Base-by-base conservation (phyloP, 176 grass and related monocot genomes). In the Avena insularis region DNA sequence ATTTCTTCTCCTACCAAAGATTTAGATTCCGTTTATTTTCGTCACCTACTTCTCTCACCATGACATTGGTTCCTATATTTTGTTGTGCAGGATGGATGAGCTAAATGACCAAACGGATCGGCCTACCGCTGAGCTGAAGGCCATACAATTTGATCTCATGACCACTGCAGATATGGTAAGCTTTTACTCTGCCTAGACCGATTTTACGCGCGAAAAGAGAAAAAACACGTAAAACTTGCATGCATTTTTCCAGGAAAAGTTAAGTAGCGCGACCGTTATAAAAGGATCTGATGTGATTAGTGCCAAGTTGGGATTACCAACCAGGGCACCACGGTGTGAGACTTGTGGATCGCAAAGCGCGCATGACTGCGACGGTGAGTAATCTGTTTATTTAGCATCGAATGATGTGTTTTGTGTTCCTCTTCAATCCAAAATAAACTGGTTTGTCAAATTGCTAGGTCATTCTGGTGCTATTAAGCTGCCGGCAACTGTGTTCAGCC, bases 231-330 rank as follows among this genome's bases (percentile, higher is more conserved):
- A 12, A 46, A 51, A 40, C 56, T 81, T 80, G 12, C 46, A n/a
- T 2, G 49, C 31, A 46, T 31, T 31, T 31, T 91, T 84, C 76
- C 87, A 98, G 96, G 92, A 93, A 78, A 98, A 94, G n/a, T 55
- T 89, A 62, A 92, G 96, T 36, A 89, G 92, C 60, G 71, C 60
- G 49, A 90, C 15, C 61, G 69, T 98, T 65, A 50, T 78, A 12
- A 93, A 95, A 86, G 80, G 62, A 36, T 89, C 82, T 71, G 96
- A 95, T 87, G 93, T 98, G 64, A 94, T 84, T 9, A 92, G 88
- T 88, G 69, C 90, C 35, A 98, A 92, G 77, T 77, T 98, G 80
- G 96, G 96, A 6, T 75, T 98, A 40, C 96, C 96, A 74, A 94
- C 90, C 83, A 51, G 62, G 50, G 80, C 82, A 9, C 70, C 63